These are phyloP conservation scores for Sphaerosporella brunnea DNA, from an alignment of 495 filamentous ascomycete genomes.

Conservation along the genomic window DNA sequence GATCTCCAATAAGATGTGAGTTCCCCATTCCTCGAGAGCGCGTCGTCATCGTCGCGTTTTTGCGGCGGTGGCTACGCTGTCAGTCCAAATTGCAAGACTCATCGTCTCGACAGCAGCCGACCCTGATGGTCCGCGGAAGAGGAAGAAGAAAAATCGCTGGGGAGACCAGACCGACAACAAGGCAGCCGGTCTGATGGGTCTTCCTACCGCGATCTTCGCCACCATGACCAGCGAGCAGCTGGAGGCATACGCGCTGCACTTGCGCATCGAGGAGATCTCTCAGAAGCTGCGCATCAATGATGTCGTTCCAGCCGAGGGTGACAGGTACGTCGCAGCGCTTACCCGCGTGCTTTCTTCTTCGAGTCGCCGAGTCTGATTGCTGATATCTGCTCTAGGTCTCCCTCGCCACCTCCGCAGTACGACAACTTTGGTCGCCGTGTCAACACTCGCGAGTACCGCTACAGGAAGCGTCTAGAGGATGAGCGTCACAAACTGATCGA, in stretches of 20 bases:
- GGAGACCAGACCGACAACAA: slow-evolving; percentile 95
- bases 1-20: slow-evolving; percentile 23
- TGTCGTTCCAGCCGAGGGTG: slow-evolving; percentile 26
- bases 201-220: slow-evolving; percentile 26
- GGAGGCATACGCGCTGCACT: slow-evolving; percentile 26
- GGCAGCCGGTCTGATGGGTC: slow-evolving; percentile 84
- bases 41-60: too few species aligned
- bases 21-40: neutral
- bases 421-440: slow-evolving; percentile 26
- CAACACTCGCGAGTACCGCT: slow-evolving; percentile 26
- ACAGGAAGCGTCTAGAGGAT: slow-evolving; percentile 27
- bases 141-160: slow-evolving; percentile 98
- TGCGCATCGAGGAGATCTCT: slow-evolving; percentile 28
- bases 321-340: slow-evolving; percentile 17
- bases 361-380: neutral
- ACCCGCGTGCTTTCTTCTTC: neutral
- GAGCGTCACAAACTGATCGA: slow-evolving; percentile 28
- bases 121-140: slow-evolving; percentile 28
- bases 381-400: slow-evolving; percentile 22
- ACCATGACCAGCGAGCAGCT: slow-evolving; percentile 28
- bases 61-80: neutral
- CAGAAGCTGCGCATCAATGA: slow-evolving; percentile 27
- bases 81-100: neutral
- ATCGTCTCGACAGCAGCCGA: slow-evolving; percentile 9
- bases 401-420: slow-evolving; percentile 26